Percentiles rank a stretch among this genome's conserved stretches.
phyloP scores from a whole-genome alignment of 176 grass and related monocot species.

The Cenchrus fungigraminus region DNA sequence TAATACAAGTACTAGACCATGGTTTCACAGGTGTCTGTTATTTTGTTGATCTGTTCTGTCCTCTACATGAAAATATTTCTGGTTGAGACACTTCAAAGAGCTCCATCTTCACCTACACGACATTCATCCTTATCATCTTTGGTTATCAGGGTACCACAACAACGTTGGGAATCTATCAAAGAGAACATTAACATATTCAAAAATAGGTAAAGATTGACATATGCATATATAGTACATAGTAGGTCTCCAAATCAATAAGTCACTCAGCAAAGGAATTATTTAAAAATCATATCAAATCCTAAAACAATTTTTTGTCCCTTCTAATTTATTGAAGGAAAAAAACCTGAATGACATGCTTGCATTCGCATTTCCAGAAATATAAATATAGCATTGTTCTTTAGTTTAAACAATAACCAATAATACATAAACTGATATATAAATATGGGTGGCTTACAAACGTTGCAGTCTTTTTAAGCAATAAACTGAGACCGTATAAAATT shows the following conservation, averaged over 20 bases:
- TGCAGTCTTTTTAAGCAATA: neutral
- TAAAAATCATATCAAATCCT: neutral
- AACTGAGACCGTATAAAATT: neutral
- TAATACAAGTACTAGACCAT: neutral
- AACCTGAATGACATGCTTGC: neutral
- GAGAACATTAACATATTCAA: constrained; percentile 32
- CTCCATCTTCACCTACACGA: constrained; percentile 32
- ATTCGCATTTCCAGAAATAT: neutral
- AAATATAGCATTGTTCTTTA: neutral
- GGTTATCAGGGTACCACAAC: constrained; percentile 46
- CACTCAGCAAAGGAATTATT: neutral
- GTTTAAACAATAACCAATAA: neutral
- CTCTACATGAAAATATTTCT: constrained; percentile 89
- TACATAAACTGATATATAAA: neutral
- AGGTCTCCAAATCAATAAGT: neutral
- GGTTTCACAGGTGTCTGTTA: constrained; percentile 60
- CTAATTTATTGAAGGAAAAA: neutral
- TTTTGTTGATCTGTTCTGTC: constrained; percentile 56
- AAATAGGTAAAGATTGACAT: constrained; percentile 41
- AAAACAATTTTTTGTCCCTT: neutral
- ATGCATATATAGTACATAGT: neutral
- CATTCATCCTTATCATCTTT: constrained; percentile 47
- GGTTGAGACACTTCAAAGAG: constrained; percentile 61
- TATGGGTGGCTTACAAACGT: neutral
- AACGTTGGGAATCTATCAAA: constrained; percentile 69